Evolutionary conservation across 768 basidiomycete species (phyloP), one percentile per base, ranked within the genome.

Genomic region (Rhodotorula sphaerocarpa): DNA sequence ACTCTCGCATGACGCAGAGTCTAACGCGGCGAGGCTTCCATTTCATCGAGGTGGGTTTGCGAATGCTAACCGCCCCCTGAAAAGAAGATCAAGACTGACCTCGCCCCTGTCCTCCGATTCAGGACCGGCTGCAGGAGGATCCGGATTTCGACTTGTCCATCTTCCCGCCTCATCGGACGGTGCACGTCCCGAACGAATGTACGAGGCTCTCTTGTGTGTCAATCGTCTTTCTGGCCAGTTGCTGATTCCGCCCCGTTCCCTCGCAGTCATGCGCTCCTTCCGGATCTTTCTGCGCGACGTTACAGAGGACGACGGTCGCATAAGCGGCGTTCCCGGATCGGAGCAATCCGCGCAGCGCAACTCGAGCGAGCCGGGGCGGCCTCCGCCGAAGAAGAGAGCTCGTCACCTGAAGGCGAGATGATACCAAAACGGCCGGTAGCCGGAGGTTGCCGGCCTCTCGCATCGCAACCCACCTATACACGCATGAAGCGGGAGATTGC

Each of bases 101-200:
- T 34, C 11, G 28, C 31, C 21, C 9, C 10, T 4, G 10, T 5
- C 28, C 25, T 4, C 12, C 12, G 7, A 5, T 41, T 11, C 34
- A 57, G 57, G 57, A 57, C 28, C 48, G 39, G 30, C 16, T 57
- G 27, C 16, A 12, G 7, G 57, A 57, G 28, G 39, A 50, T 11
- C 57, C 57, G 12, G 27, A 41, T 7, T 23, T n/a, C 20, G 57
- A 57, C 57, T 5, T 50, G 39, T 50, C 27, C 57, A n/a, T 28
- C 39, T 57, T 57, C 48, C 57, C 57, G 39, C 57, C 57, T 16
- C 41, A 28, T 15, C 57, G 48, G 21, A 11, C 39, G 41, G 48
- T 57, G 30, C 57, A 57, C 57, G 48, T 57, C 48, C 57, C 57
- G 39, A 57, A 23, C 57, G 57, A 57, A 25, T 57, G 48, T 57